Conservation (phyloP, 768 basidiomycete species). For the Tulasnella sp. region DNA sequence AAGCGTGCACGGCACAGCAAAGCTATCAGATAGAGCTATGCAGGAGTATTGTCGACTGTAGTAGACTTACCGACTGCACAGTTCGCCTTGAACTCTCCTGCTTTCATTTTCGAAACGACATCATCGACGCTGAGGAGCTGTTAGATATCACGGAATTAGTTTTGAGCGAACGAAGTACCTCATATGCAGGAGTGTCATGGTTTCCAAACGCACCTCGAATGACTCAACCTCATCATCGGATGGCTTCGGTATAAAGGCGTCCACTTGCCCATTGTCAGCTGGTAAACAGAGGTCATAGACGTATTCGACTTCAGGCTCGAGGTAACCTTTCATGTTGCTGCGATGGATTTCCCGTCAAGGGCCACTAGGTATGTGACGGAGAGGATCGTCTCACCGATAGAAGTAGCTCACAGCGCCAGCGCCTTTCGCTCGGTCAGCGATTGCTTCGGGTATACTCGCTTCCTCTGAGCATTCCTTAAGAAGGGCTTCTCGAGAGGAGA, state of each 20-base stretch:
- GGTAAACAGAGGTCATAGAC: constrained; percentile 67
- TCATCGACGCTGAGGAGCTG: constrained; percentile 59
- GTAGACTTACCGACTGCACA: constrained; percentile 61
- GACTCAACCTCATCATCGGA: constrained; percentile 90
- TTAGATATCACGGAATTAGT: neutral
- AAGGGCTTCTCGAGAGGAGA: constrained; percentile 57
- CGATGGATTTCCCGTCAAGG: neutral
- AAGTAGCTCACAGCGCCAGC: constrained; percentile 77
- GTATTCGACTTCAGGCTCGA: constrained; percentile 84
- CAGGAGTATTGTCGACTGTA: neutral
- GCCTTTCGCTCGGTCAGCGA: constrained; percentile 50
- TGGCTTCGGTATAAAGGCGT: constrained; percentile 56
- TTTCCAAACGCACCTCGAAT: constrained; percentile 82
- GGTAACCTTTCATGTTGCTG: constrained; percentile 58
- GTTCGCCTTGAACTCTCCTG: constrained; percentile 82
- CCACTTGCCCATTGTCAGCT: constrained; percentile 32
- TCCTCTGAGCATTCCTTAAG: constrained; percentile 93
- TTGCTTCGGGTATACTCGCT: constrained; percentile 61
- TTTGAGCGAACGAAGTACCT: neutral
- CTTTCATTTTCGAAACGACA: constrained; percentile 52
- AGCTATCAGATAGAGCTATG: neutral
- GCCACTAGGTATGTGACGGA: neutral
- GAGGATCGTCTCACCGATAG: constrained; percentile 40
- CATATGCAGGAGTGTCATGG: constrained; percentile 20
- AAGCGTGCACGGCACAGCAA: neutral